These are phyloP conservation scores for Danielia oregonensis DNA, from an alignment of 805 yeast species.

Conservation along the genomic window DNA sequence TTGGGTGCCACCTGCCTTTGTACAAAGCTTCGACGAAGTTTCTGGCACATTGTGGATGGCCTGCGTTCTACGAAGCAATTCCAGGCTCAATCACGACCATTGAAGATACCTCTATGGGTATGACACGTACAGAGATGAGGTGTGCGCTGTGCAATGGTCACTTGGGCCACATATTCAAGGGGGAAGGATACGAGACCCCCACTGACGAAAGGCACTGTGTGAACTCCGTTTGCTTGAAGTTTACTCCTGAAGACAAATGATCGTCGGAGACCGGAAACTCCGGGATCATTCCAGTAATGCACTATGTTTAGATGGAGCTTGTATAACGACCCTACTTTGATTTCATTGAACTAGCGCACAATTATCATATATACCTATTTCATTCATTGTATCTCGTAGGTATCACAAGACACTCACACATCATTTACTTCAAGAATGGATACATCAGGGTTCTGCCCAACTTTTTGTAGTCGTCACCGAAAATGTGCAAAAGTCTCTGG, in stretches of 20 bases:
- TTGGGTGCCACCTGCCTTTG: slow-evolving; percentile 77
- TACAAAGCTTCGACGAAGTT: slow-evolving; percentile 81
- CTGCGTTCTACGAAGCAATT: slow-evolving; percentile 87
- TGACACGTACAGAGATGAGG: slow-evolving; percentile 83
- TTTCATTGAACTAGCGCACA: too few species aligned
- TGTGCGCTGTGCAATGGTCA: slow-evolving; percentile 91
- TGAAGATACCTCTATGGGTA: slow-evolving; percentile 66
- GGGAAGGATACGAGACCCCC: slow-evolving; percentile 88
- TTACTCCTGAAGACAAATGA: too few species aligned
- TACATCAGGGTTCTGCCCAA: slow-evolving; percentile 67
- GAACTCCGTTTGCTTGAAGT: slow-evolving; percentile 77
- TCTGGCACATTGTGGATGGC: slow-evolving; percentile 96
- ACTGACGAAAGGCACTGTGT: slow-evolving; percentile 95
- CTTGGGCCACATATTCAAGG: slow-evolving; percentile 90
- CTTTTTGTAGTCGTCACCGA: slow-evolving; percentile 76
- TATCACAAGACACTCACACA: too few species aligned
- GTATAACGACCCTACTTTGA: too few species aligned
- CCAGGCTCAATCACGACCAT: slow-evolving; percentile 69
- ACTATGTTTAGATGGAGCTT: too few species aligned
- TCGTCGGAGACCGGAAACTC: too few species aligned
- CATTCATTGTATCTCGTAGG: too few species aligned
- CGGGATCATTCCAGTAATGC: too few species aligned
- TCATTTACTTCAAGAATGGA: too few species aligned
- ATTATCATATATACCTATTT: too few species aligned
- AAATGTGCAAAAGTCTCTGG: slow-evolving; percentile 56